Percentiles rank a stretch among this genome's conserved stretches.
These are phyloP conservation scores for Gracilariopsis chorda DNA, from an alignment of 23 red algal species.

Conservation along the genomic window DNA sequence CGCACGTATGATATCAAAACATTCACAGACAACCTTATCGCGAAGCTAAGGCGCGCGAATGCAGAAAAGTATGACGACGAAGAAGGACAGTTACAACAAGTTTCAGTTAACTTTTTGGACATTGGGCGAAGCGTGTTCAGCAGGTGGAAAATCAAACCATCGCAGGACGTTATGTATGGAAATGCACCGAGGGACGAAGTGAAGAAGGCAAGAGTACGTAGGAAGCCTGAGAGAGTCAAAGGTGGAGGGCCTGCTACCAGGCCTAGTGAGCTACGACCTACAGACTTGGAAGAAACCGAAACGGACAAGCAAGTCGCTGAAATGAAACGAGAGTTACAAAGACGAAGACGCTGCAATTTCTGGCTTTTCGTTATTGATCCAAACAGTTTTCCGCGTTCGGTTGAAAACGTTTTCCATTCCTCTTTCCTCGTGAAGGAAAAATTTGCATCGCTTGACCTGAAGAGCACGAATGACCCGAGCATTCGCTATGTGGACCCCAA, in stretches of 20 bases:
- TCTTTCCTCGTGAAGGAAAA: constrained; percentile 94
- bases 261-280: constrained; percentile 41
- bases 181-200: constrained; percentile 33
- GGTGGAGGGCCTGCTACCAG: neutral
- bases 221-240: constrained; percentile 1
- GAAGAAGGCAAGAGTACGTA: neutral
- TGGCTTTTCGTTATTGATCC: constrained; percentile 83
- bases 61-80: constrained; percentile 37
- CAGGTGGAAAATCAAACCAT: constrained; percentile 17
- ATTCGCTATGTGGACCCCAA: constrained; percentile 21
- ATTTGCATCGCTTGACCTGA: constrained; percentile 47
- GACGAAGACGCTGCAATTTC: constrained; percentile 32
- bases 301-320: constrained; percentile 73
- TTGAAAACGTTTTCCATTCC: constrained; percentile 93
- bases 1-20: constrained; percentile 41
- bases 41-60: constrained; percentile 11
- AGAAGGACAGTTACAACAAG: constrained; percentile 1
- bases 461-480: constrained; percentile 21
- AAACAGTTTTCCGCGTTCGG: constrained; percentile 58
- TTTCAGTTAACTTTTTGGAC: constrained; percentile 55
- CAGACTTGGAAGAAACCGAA: constrained; percentile 65
- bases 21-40: constrained; percentile 67
- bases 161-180: constrained; percentile 49
- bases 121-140: constrained; percentile 55
- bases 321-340: constrained; percentile 66